phyloP scores from a whole-genome alignment of 1,284 basidiomycete species.

The Bondarzewia mesenterica region DNA sequence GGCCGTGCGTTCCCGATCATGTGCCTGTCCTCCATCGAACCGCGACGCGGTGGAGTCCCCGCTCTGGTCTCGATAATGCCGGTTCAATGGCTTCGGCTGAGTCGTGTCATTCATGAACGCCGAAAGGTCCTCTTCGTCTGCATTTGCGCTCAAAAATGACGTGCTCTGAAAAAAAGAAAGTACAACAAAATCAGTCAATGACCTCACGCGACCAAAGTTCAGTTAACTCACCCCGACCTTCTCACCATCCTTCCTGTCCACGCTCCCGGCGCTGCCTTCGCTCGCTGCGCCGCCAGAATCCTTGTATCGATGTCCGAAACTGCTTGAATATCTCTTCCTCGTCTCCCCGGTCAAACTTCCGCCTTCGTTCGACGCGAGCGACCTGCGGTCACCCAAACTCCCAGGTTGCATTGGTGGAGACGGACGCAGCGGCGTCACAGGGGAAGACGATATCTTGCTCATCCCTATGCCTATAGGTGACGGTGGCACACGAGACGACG shows the following conservation, averaged over 20 bases:
- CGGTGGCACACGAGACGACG: no score
- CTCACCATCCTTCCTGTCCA: conserved; percentile 27
- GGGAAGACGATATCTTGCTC: no score
- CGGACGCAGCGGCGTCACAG: conserved; percentile 25
- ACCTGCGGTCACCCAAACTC: conserved; percentile 36
- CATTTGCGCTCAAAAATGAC: conserved; percentile 38
- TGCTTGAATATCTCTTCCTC: conserved; percentile 45
- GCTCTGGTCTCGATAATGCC: no score
- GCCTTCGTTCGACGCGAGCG: conserved; percentile 25
- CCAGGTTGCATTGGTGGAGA: conserved; percentile 36
- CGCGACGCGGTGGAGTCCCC: no score
- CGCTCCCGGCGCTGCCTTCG: conserved; percentile 32
- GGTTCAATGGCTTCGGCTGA: conserved; percentile 49
- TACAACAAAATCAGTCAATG: background rate
- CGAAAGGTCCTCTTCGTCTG: conserved; percentile 70
- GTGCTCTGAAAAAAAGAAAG: conserved; percentile 22
- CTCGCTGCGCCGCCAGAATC: conserved; percentile 30
- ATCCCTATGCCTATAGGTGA: no score
- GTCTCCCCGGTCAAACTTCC: conserved; percentile 16
- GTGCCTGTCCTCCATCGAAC: conserved; percentile 11
- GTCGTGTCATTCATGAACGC: conserved; percentile 71
- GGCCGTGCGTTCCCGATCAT: conserved; percentile 9
- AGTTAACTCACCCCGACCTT: conserved; percentile 23
- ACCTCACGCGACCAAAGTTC: background rate
- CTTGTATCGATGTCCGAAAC: conserved; percentile 60